Conservation (phyloP, 805 yeast genomes). For the Saccharomycopsis sp. region DNA sequence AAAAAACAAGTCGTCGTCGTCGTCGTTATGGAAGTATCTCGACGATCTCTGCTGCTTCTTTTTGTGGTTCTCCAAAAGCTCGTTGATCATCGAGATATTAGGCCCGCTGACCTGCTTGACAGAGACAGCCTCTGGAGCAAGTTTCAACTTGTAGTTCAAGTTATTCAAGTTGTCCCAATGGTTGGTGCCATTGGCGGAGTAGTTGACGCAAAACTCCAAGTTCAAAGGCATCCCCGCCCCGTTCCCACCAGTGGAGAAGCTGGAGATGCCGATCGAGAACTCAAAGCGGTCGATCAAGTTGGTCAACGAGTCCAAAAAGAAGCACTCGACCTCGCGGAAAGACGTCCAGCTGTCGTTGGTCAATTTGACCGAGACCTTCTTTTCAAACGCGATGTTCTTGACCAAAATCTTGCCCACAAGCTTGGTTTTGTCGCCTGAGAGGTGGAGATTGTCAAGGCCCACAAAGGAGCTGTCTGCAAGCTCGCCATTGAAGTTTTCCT, state of each 20-base stretch:
- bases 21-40: conserved; percentile 11
- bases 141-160: conserved; percentile 22
- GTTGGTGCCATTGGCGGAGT: conserved; percentile 9
- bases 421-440: conserved; percentile 15
- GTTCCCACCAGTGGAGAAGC: conserved; percentile 18
- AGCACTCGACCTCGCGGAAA: conserved; percentile 35
- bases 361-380: conserved; percentile 34
- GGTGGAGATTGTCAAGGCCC: background rate
- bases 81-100: conserved; percentile 14
- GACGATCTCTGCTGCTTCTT: background rate
- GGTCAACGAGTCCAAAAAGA: conserved; percentile 24
- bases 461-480: background rate
- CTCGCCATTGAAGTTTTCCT: background rate
- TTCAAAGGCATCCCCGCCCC: background rate
- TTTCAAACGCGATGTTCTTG: conserved; percentile 36
- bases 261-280: conserved; percentile 32
- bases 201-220: conserved; percentile 17
- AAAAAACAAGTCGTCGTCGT: conserved; percentile 6
- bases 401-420: conserved; percentile 40
- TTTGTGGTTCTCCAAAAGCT: conserved; percentile 1
- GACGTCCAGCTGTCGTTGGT: conserved; percentile 38
- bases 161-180: conserved; percentile 22
- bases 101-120: conserved; percentile 10
- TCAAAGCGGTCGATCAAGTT: conserved; percentile 24
- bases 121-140: background rate